Evolutionary conservation across 192 early-diverging fungal genomes (phyloP), one percentile per base, ranked within the genome.

Genomic region (Podila minutissima): DNA sequence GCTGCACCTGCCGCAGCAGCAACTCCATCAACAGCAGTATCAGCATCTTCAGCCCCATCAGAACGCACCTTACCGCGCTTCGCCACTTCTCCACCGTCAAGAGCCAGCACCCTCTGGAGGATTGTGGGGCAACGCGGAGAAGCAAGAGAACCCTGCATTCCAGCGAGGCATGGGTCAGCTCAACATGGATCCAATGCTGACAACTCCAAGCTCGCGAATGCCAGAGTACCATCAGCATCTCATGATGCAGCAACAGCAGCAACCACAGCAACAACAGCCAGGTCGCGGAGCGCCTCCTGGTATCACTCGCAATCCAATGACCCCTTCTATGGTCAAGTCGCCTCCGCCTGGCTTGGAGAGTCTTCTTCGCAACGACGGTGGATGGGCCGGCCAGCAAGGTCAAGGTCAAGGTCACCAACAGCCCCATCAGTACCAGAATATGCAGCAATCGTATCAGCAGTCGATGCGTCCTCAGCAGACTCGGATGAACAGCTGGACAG

Each of bases 301-400:
- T 22, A 51, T 74, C 2, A 26, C 66, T 26, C 38, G 61, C 28
- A 67, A 72, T 15, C 38, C 60, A 3, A 35, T 72, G 69, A 68
- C 75, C 0, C 69, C 69, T 20, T 61, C 69, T 31, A 72, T 81
- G 61, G 73, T 83, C 28, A 86, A 86, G 59, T 77, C 83, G 4
- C 85, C 85, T 2, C 85, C 85, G 10, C 85, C 85, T 24, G 85
- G 85, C 20, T 69, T 86, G 4, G 77, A 81, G 28, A 73, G 61
- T 26, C n/a, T 73, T 49, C 29, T 32, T 24, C 77, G 77, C 33
- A 64, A 48, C n/a, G 76, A 72, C 13, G 76, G 64, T 67, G 72
- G 62, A 29, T 81, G 74, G 77, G 50, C 71, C 1, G 17, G 29
- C 12, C 31, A 38, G 3, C 69, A 62, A 10, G 35, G 35, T 37